Evolutionary conservation across 176 grass and related monocot genomes (phyloP), one percentile per base, ranked within the genome.

Genomic region (Hordeum marinum): DNA sequence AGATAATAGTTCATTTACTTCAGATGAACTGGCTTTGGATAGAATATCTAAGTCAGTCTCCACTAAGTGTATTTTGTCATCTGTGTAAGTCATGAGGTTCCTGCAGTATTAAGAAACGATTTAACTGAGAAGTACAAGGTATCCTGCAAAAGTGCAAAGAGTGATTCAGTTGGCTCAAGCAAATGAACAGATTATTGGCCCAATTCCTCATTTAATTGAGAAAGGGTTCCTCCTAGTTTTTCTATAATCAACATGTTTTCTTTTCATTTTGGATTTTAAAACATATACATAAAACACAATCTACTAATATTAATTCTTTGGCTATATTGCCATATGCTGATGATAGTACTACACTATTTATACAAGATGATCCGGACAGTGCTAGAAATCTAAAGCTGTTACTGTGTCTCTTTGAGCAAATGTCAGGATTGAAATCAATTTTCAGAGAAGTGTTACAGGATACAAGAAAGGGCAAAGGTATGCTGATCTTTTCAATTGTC

Each of bases 41-140:
- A 94, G 66, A 77, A 92, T 77, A 89, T 95, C 89, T 65, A 95
- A 75, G 90, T 98, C 91, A 39, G 93, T 98, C 83, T 92, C 64
- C 54, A 78, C 79, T 82, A 98, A 85, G 37, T 84, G 82, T 81
- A 77, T 25, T 83, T 68, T 76, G 27, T 94, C 88, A 81, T 98
- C 83, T 24, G 80, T 89, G 45, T 94, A 98, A 80, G 90, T 83
- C 29, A 92, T 58, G 64, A 94, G 60, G 74, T 94, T 86, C 96
- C 96, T 95, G 85, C 63, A 68, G 31, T 58, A 86, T 73, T 83
- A 52, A 89, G 79, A 83, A 75, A 21, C 18, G 66, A 57, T 23
- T 81, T 52, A 68, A 72, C 46, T 82, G 55, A 72, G 75, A 67
- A 75, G 1, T 62, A 84, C 7, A 36, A 72, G 54, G 80, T 81